These are phyloP conservation scores for Diaporthe humulicola DNA, from an alignment of 2,329 filamentous ascomycete species.

Conservation along the genomic window DNA sequence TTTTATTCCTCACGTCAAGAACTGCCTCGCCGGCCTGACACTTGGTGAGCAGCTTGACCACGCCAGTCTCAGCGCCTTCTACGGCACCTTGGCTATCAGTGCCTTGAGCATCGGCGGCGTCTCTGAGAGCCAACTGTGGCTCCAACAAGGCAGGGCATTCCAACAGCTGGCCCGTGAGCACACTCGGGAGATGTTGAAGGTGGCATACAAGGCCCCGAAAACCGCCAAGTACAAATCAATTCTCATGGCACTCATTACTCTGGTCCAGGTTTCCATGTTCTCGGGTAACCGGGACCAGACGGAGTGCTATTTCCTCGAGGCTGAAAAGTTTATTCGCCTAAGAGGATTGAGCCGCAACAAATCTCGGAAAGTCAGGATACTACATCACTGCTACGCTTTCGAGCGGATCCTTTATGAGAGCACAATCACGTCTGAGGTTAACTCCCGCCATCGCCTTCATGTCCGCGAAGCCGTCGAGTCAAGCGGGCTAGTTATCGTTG, in stretches of 20 bases:
- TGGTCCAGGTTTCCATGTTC: conserved; percentile 53
- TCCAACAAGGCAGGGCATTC: conserved; percentile 47
- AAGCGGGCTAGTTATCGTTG: conserved; percentile 36
- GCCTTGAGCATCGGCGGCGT: conserved; percentile 52
- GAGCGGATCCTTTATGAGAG: conserved; percentile 56
- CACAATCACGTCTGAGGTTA: conserved; percentile 44
- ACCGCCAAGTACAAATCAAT: conserved; percentile 55
- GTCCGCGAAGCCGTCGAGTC: conserved; percentile 43
- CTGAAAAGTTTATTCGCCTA: conserved; percentile 55
- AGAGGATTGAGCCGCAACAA: conserved; percentile 52
- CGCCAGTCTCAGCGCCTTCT: conserved; percentile 53
- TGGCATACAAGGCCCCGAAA: conserved; percentile 44
- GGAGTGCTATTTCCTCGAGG: conserved; percentile 54
- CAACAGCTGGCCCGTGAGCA: conserved; percentile 48
- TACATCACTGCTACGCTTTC: conserved; percentile 58
- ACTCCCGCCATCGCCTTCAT: conserved; percentile 40
- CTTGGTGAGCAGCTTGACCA: conserved; percentile 51
- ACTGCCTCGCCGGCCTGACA: conserved; percentile 51
- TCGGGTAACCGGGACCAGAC: conserved; percentile 51
- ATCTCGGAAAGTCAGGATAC: conserved; percentile 55
- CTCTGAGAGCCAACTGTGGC: conserved; percentile 49
- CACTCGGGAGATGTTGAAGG: conserved; percentile 47
- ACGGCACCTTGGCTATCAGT: conserved; percentile 53
- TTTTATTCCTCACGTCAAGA: conserved; percentile 53
- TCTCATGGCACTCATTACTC: conserved; percentile 56